Base-by-base conservation (phyloP, 2,329 filamentous ascomycete species). In the Trichoderma sp. region DNA sequence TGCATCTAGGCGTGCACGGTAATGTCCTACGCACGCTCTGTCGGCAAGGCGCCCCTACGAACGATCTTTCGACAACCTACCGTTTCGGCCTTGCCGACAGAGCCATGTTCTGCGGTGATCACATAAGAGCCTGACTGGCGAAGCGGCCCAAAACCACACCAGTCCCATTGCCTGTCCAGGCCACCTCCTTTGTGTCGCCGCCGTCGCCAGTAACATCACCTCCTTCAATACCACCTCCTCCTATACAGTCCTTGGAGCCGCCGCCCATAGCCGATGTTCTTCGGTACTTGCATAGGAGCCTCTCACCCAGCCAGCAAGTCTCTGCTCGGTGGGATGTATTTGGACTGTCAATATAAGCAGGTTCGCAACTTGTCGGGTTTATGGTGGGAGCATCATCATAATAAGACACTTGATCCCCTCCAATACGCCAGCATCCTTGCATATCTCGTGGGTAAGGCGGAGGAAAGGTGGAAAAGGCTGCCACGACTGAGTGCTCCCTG, bases 381-480 rank as follows among this genome's bases (percentile, higher is more conserved):
- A 0, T 82, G 79, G 79, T 74, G 79, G 8, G 28, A 72, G 0
- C 58, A 51, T 12, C 79, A 82, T 51, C 12, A 56, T 0, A 70
- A 71, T 1, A 71, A 65, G 5, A 71, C 72, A 1, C 36, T 82
- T 3, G 75, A 77, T 6, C 5, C 68, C 0, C 68, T 56, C 0
- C 72, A 76, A 24, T 82, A 80, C 67, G 75, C 79, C 15, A 77
- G 75, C 57, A 78, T 78, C 4, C 34, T 82, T 5, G 80, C 80
- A 6, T 82, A 79, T 61, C 58, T 82, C 1, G 77, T 77, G 0
- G 80, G 80, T 1, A 77, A 74, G 30, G 72, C 80, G 6, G 72
- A 70, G 14, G 78, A 76, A 3, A 11, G 21, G 14, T 66, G 12
- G 14, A 56, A 47, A 3, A 66, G 64, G 1, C 71, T 73, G 3